phyloP scores from a whole-genome alignment of 202 grass and related monocot species.

The Zoysia matrella region DNA sequence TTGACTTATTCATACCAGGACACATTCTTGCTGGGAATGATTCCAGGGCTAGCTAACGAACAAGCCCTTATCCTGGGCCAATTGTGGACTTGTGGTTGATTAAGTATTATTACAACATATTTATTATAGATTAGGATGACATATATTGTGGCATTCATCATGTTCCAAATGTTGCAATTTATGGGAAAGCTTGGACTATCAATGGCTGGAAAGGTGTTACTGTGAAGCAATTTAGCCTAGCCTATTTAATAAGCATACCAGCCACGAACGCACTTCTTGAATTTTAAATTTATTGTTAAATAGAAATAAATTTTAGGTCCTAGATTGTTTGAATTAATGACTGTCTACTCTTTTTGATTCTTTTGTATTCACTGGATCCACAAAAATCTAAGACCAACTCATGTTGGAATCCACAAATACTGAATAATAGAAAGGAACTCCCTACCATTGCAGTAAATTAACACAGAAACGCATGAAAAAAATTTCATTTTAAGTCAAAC shows the following conservation, averaged over 20 bases:
- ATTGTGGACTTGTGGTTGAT: background rate
- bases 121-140: background rate
- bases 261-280: background rate
- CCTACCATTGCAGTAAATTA: background rate
- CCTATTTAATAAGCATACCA: background rate
- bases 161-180: background rate
- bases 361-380: background rate
- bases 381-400: background rate
- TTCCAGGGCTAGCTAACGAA: no score
- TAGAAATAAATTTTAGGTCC: background rate
- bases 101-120: background rate
- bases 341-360: background rate
- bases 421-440: background rate
- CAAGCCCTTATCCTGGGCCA: background rate
- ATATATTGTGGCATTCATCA: background rate
- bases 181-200: background rate
- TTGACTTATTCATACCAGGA: no score
- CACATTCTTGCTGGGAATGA: no score
- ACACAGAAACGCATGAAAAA: background rate
- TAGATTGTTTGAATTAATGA: background rate
- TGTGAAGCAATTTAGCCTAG: background rate
- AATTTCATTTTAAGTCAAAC: background rate
- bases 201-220: background rate
- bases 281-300: conserved; percentile 10
- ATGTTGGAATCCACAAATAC: background rate